Evolutionary conservation across 495 filamentous ascomycete species (phyloP).

Genomic region (Hypoxylon lenormandii): DNA sequence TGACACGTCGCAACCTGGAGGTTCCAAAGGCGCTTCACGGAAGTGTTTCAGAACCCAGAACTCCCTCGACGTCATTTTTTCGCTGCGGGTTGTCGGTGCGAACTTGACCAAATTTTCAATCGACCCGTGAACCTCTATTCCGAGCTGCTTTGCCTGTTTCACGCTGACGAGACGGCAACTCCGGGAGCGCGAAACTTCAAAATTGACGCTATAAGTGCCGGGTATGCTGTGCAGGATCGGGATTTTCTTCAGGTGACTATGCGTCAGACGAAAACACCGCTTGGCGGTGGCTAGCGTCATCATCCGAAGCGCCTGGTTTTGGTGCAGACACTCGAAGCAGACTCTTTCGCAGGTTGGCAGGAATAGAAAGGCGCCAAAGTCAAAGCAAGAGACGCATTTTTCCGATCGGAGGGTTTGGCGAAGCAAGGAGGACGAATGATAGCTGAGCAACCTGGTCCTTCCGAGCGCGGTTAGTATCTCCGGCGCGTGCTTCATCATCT

Average conservation of each 20-base stretch:
- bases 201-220: neutral
- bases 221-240: conserved; percentile 1
- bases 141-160: conserved; percentile 3
- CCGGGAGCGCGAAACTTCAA: no score
- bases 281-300: neutral
- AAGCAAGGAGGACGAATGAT: neutral
- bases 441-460: neutral
- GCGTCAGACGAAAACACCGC: neutral
- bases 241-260: neutral
- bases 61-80: no score
- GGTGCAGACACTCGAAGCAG: neutral
- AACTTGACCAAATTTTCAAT: neutral
- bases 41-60: no score
- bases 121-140: conserved; percentile 5
- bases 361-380: conserved; percentile 5
- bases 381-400: conserved; percentile 1
- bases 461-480: neutral
- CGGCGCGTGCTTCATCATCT: neutral
- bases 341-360: conserved; percentile 5
- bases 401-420: neutral
- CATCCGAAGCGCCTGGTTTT: neutral
- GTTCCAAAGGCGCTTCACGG: no score
- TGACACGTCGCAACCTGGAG: no score
- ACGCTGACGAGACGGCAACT: conserved; percentile 1
- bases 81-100: neutral